Conservation (phyloP, 2,329 filamentous ascomycete genomes). For the Monosporascus cannonballus region DNA sequence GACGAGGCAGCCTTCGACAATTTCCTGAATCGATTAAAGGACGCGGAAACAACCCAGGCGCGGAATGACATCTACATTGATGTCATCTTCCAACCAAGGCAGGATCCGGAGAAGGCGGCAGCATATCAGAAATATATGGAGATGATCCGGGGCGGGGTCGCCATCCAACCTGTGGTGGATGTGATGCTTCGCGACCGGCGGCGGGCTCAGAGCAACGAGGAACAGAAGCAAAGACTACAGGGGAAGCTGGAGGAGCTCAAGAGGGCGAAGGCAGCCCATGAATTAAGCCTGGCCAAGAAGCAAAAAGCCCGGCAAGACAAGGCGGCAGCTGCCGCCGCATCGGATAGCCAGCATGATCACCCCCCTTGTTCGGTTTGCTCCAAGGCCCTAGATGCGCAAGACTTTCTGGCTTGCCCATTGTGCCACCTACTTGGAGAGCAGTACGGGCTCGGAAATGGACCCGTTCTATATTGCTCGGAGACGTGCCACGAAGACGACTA, state of each 20-base stretch:
- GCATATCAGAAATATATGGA: slow-evolving; percentile 34
- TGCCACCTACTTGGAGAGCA: slow-evolving; percentile 37
- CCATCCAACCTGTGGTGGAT: slow-evolving; percentile 24
- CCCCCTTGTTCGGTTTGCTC: slow-evolving; percentile 36
- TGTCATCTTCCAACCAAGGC: slow-evolving; percentile 34
- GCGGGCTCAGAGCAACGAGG: slow-evolving; percentile 20
- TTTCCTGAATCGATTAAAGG: slow-evolving; percentile 25
- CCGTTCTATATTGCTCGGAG: slow-evolving; percentile 40
- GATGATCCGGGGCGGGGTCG: slow-evolving; percentile 22
- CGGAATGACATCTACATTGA: slow-evolving; percentile 34
- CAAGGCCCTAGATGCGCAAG: slow-evolving; percentile 25
- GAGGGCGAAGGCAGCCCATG: slow-evolving; percentile 39
- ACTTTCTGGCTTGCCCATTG: slow-evolving; percentile 36
- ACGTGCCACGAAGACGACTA: slow-evolving; percentile 34
- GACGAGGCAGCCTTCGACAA: slow-evolving; percentile 24
- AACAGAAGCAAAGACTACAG: slow-evolving; percentile 30
- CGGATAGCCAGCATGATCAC: slow-evolving; percentile 27
- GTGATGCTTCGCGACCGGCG: slow-evolving; percentile 28
- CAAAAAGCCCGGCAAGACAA: slow-evolving; percentile 35
- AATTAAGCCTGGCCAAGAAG: slow-evolving; percentile 23
- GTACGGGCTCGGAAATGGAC: slow-evolving; percentile 27
- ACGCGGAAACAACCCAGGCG: slow-evolving; percentile 24
- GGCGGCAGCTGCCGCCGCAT: slow-evolving; percentile 27
- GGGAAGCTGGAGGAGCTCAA: slow-evolving; percentile 40
- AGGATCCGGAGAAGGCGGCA: slow-evolving; percentile 24